phyloP scores from a whole-genome alignment of 1,284 basidiomycete genomes.

The Fomitopsis betulina region DNA sequence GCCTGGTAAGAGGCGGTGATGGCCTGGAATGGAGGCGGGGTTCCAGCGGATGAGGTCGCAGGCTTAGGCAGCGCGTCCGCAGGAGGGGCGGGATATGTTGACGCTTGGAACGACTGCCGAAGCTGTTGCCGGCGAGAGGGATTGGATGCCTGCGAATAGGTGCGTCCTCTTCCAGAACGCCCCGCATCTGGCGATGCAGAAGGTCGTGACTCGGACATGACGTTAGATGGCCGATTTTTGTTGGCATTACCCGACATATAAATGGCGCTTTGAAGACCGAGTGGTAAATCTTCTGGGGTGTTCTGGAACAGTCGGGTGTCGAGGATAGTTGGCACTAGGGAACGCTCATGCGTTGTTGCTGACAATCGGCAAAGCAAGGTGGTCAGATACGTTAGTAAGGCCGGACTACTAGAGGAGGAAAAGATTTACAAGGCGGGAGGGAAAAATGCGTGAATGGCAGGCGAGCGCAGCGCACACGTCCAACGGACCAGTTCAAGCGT shows the following conservation, averaged over 20 bases:
- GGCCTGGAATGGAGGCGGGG: conserved; percentile 16
- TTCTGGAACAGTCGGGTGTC: conserved; percentile 24
- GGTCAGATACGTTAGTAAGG: conserved; percentile 4
- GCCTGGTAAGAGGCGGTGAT: conserved; percentile 18
- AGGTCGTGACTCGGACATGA: conserved; percentile 21
- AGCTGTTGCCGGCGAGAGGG: conserved; percentile 20
- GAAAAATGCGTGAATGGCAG: conserved; percentile 1
- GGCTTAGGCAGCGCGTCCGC: conserved; percentile 12
- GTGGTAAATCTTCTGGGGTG: conserved; percentile 15
- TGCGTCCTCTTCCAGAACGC: conserved; percentile 17
- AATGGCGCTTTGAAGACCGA: conserved; percentile 14
- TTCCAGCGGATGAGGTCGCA: conserved; percentile 7
- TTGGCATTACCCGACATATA: conserved; percentile 22
- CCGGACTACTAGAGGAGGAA: conserved; percentile 1
- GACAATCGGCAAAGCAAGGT: conserved; percentile 1
- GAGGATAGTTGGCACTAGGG: conserved; percentile 10
- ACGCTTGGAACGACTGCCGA: conserved; percentile 17
- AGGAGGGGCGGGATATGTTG: conserved; percentile 12
- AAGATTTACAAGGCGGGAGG: conserved; percentile 8
- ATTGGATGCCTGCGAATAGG: conserved; percentile 15
- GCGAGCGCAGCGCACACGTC: background rate
- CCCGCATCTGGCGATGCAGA: conserved; percentile 18
- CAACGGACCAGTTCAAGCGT: conserved; percentile 2
- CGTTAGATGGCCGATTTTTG: conserved; percentile 11
- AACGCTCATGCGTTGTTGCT: conserved; percentile 17